Percentiles rank a stretch among this genome's conserved stretches.
These are phyloP conservation scores for Sesbania bispinosa DNA, from an alignment of 306 rosid genomes.

Conservation along the genomic window DNA sequence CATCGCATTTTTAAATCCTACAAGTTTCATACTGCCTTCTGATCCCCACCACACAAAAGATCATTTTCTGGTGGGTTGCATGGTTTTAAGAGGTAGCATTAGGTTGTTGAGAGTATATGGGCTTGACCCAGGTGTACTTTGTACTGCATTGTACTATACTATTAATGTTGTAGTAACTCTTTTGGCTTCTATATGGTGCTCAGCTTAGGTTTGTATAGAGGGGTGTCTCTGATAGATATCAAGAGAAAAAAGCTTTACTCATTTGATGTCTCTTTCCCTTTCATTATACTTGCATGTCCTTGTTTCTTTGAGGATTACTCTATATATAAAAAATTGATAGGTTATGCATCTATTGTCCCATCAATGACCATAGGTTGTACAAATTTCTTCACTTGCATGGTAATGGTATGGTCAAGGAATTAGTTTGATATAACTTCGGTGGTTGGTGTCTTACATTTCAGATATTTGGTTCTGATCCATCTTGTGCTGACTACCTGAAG, in stretches of 20 bases:
- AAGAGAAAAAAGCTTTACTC: background rate
- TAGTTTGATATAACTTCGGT: conserved; percentile 21
- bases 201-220: background rate
- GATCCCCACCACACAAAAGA: no score
- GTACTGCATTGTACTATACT: no score
- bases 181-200: background rate
- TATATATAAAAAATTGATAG: background rate
- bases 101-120: no score
- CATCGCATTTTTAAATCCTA: no score
- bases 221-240: no score
- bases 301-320: background rate
- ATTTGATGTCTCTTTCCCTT: background rate
- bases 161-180: background rate
- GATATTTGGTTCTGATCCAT: conserved; percentile 98
- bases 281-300: background rate
- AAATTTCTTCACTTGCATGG: background rate
- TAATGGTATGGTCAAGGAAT: conserved; percentile 3
- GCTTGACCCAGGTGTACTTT: no score
- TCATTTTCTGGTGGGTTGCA: no score
- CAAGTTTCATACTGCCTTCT: no score
- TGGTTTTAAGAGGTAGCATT: no score
- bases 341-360: conserved; percentile 2
- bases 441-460: conserved; percentile 45
- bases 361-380: background rate
- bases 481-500: conserved; percentile 88